Conservation (phyloP, 164 flowering plant species). For the Stephania yunnanensis region DNA sequence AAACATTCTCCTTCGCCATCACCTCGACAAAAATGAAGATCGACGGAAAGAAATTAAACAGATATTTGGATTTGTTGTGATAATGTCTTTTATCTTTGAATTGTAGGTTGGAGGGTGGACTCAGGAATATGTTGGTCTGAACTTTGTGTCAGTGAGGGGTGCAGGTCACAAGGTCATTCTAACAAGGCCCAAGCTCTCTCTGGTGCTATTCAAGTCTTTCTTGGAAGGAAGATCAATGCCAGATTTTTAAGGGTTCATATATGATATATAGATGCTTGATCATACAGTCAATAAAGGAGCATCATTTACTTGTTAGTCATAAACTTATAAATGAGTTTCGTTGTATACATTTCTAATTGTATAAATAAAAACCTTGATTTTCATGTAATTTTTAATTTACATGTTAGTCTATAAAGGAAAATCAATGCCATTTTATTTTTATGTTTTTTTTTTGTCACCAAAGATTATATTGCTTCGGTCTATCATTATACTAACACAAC, state of each 20-base stretch:
- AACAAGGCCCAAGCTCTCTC: conserved; percentile 3
- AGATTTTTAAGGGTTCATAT: not conserved
- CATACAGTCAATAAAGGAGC: not conserved
- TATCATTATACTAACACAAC: too few species aligned
- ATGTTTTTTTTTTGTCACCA: too few species aligned
- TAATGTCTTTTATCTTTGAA: not conserved
- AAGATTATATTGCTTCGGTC: too few species aligned
- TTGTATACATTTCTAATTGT: too few species aligned
- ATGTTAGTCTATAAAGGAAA: too few species aligned
- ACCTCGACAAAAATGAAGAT: not conserved
- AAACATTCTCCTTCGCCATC: not conserved
- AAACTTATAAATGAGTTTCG: too few species aligned
- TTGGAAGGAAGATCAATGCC: conserved; percentile 10
- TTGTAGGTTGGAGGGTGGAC: conserved; percentile 95
- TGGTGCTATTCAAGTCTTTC: conserved; percentile 9
- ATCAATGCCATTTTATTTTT: too few species aligned
- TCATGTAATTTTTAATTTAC: too few species aligned
- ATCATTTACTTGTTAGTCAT: not conserved
- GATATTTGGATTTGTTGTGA: not conserved
- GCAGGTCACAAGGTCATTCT: conserved; percentile 94
- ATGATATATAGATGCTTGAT: not conserved
- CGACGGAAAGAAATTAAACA: not conserved
- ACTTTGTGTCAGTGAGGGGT: conserved; percentile 82
- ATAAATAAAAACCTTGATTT: too few species aligned
- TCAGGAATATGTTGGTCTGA: conserved; percentile 68